A percentile compares a stretch with the other conserved stretches of the same genome.
Evolutionary conservation across 805 yeast genomes (phyloP).

Genomic region (Sporopachydermia lactativora): DNA sequence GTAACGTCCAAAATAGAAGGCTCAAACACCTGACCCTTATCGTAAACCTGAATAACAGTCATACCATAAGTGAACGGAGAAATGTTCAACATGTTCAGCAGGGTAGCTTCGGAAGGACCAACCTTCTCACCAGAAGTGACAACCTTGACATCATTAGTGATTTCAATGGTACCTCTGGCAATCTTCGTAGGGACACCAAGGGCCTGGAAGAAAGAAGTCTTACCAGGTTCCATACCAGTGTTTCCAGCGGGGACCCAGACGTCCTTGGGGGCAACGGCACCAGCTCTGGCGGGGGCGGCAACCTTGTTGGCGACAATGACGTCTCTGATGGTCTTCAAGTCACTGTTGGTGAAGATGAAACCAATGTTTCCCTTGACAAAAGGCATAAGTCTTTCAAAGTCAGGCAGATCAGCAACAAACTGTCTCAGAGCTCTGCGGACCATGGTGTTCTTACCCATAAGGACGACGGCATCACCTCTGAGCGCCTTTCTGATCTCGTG

Average conservation of each 20-base stretch:
- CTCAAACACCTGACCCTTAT: slow-evolving; percentile 97
- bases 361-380: slow-evolving; percentile 97
- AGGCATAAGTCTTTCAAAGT: slow-evolving; percentile 89
- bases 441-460: slow-evolving; percentile 99
- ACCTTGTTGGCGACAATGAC: slow-evolving; percentile 81
- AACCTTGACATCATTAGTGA: slow-evolving; percentile 92
- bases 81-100: slow-evolving; percentile 98
- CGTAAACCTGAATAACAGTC: slow-evolving; percentile 93
- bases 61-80: slow-evolving; percentile 99
- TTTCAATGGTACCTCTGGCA: slow-evolving; percentile 99
- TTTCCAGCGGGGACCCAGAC: slow-evolving; percentile 98
- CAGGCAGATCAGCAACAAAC: slow-evolving; percentile 87
- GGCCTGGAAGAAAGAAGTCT: slow-evolving; percentile 99
- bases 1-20: slow-evolving; percentile 94
- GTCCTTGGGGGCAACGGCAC: slow-evolving; percentile 97
- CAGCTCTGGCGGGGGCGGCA: slow-evolving; percentile 99
- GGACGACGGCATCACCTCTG: slow-evolving; percentile 88
- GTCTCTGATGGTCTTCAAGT: slow-evolving; percentile 87
- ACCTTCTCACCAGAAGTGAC: slow-evolving; percentile 77
- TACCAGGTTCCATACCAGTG: slow-evolving; percentile 99
- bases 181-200: slow-evolving; percentile 99
- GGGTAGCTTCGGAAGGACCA: slow-evolving; percentile 98
- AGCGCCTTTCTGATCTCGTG: slow-evolving; percentile 97
- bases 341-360: slow-evolving; percentile 97
- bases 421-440: slow-evolving; percentile 99